Percentiles rank a stretch among this genome's conserved stretches.
phyloP scores from a whole-genome alignment of 176 grass and related monocot genomes.

The Luzula sylvatica region DNA sequence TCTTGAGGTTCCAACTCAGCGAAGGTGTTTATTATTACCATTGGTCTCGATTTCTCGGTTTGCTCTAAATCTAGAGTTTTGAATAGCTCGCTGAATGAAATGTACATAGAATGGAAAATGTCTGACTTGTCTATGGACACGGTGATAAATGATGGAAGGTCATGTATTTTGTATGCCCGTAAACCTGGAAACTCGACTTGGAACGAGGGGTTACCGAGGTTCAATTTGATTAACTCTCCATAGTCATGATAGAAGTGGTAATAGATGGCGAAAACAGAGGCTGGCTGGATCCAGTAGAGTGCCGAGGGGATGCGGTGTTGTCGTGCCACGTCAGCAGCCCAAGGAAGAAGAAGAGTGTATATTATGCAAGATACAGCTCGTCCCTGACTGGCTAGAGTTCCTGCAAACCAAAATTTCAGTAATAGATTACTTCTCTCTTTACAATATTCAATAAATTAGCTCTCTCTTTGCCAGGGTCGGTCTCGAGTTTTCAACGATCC shows the following conservation, averaged over 20 bases:
- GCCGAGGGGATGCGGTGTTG: conserved; percentile 7
- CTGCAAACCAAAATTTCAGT: too few relatives aligned
- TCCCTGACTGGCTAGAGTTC: too few relatives aligned
- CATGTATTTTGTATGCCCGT: not conserved
- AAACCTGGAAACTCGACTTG: conserved; percentile 25
- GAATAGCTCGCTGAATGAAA: conserved; percentile 26
- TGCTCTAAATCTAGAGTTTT: conserved; percentile 11
- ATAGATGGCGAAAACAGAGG: conserved; percentile 29
- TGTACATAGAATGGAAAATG: conserved; percentile 7
- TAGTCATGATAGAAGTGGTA: conserved; percentile 51
- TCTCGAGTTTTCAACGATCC: too few relatives aligned
- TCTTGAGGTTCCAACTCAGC: conserved; percentile 17
- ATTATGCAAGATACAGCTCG: not conserved
- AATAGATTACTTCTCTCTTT: too few relatives aligned
- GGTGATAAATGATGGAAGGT: conserved; percentile 44
- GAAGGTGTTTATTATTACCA: conserved; percentile 27
- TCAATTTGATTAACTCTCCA: conserved; percentile 1
- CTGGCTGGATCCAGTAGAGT: conserved; percentile 27
- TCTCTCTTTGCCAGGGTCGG: too few relatives aligned
- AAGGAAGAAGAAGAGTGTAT: conserved; percentile 21
- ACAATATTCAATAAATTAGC: too few relatives aligned
- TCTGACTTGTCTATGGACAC: conserved; percentile 9
- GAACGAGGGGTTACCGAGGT: conserved; percentile 33
- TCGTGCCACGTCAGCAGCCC: conserved; percentile 20
- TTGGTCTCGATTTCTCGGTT: not conserved